Conservation (phyloP, 2,329 filamentous ascomycete genomes). For the Phoma sp. region DNA sequence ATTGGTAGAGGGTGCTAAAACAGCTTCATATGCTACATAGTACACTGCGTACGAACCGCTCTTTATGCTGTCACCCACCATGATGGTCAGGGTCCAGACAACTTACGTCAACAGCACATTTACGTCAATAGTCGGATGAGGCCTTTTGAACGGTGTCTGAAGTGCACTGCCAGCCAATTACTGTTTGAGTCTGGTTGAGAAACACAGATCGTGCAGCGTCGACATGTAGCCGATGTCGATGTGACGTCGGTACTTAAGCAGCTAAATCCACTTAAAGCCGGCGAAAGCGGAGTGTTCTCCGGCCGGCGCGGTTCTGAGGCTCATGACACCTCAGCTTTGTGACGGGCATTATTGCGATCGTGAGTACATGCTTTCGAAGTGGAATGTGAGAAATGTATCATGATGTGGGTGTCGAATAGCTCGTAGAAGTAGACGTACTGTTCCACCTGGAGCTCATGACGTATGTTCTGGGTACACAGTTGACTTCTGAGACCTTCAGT, state of each 20-base stretch:
- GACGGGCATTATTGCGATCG: neutral
- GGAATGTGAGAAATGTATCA: neutral
- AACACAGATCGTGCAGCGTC: neutral
- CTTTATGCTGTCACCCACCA: conserved; percentile 4
- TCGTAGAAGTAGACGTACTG: too few species aligned
- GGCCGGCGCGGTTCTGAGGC: neutral
- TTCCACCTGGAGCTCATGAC: too few species aligned
- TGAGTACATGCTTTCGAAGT: neutral
- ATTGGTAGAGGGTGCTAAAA: neutral
- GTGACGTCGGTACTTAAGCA: conserved; percentile 2
- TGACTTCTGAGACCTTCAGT: too few species aligned
- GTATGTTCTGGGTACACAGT: too few species aligned
- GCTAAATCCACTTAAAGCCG: conserved; percentile 4
- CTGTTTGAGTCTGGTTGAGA: neutral
- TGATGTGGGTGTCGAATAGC: neutral
- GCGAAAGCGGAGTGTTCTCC: neutral
- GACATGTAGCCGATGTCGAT: neutral
- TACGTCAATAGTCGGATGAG: conserved; percentile 9
- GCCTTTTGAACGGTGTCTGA: neutral
- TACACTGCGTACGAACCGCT: neutral
- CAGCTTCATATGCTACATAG: neutral
- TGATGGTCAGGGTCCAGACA: conserved; percentile 1
- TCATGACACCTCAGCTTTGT: neutral
- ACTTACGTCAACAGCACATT: conserved; percentile 5
- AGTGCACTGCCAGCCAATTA: conserved; percentile 3